phyloP scores from a whole-genome alignment of 2,329 filamentous ascomycete genomes.

The Venturiaceae sp. region DNA sequence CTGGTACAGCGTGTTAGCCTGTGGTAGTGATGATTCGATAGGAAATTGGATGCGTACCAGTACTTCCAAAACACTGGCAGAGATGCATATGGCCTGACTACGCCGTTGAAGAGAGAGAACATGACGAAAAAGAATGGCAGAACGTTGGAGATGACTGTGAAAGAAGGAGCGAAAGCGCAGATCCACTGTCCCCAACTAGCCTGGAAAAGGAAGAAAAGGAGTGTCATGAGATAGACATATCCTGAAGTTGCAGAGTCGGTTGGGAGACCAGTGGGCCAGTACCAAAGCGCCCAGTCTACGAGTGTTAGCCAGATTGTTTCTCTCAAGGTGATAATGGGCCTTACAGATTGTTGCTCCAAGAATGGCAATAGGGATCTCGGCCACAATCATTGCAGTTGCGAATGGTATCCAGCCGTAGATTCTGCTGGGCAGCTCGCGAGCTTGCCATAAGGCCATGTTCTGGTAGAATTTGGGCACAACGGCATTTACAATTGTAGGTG shows the following conservation, averaged over 20 bases:
- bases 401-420: conserved; percentile 62
- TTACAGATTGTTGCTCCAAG: conserved; percentile 2
- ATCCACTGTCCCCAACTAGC: conserved; percentile 58
- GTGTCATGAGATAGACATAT: conserved; percentile 63
- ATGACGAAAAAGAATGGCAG: conserved; percentile 77
- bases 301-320: not conserved
- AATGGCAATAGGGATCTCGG: conserved; percentile 52
- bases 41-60: conserved; percentile 10
- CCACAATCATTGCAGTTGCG: conserved; percentile 59
- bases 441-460: conserved; percentile 41
- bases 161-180: conserved; percentile 59
- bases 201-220: conserved; percentile 61
- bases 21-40: not conserved
- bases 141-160: conserved; percentile 65
- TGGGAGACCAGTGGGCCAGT: conserved; percentile 48
- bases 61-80: conserved; percentile 69
- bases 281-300: conserved; percentile 62
- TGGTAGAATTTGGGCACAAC: conserved; percentile 47
- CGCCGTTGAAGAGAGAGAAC: conserved; percentile 53
- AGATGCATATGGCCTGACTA: conserved; percentile 47
- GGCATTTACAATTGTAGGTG: conserved; percentile 29
- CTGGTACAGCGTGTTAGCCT: not conserved
- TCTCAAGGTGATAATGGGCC: not conserved
- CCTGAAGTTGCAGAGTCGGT: conserved; percentile 50
- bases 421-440: conserved; percentile 53